phyloP scores from a whole-genome alignment of 164 flowering plant species.

The Piper betle region DNA sequence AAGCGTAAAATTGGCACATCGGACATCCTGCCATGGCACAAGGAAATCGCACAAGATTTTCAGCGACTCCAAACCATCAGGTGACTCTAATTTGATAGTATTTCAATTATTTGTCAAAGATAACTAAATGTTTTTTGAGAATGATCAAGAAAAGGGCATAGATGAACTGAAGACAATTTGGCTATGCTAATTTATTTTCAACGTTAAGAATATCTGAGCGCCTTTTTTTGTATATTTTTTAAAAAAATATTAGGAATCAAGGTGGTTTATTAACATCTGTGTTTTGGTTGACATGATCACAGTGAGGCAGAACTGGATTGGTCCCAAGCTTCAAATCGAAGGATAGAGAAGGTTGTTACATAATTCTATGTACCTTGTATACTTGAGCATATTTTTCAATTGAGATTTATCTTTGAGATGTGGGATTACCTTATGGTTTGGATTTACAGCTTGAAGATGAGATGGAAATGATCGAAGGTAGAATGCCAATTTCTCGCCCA shows the following conservation, averaged over 20 bases:
- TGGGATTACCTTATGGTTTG: background rate
- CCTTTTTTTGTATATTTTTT: too few relatives aligned
- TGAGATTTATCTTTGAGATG: too few relatives aligned
- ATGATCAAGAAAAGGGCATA: too few relatives aligned
- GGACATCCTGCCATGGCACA: conserved; percentile 45
- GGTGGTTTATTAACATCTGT: background rate
- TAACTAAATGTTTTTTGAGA: too few relatives aligned
- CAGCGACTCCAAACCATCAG: conserved; percentile 29
- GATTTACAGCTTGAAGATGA: conserved; percentile 42
- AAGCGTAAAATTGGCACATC: conserved; percentile 36
- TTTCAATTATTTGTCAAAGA: too few relatives aligned
- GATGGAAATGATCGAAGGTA: conserved; percentile 30
- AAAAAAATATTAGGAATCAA: background rate
- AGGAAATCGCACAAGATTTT: conserved; percentile 26
- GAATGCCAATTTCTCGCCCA: conserved; percentile 22
- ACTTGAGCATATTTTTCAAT: background rate
- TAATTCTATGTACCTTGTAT: background rate
- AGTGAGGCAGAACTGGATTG: conserved; percentile 55
- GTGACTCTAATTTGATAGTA: conserved; percentile 11
- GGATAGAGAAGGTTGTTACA: conserved; percentile 45
- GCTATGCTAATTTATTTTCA: too few relatives aligned
- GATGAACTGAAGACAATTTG: too few relatives aligned
- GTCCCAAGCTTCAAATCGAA: conserved; percentile 50
- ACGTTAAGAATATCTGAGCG: too few relatives aligned
- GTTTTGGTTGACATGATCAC: conserved; percentile 7